Conservation (phyloP, 495 filamentous ascomycete species). For the Penicillium crystallinum region DNA sequence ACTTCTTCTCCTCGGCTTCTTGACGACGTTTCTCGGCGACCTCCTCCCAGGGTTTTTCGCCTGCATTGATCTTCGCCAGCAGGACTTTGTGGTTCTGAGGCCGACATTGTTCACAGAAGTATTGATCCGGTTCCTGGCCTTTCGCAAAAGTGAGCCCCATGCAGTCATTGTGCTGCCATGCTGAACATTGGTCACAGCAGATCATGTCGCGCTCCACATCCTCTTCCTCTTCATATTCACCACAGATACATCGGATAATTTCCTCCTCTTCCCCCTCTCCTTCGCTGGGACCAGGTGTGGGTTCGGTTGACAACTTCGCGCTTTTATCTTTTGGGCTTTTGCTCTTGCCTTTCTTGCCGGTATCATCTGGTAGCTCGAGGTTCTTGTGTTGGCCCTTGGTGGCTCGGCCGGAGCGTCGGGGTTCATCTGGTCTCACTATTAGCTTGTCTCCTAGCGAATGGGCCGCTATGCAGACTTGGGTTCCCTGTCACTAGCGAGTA, state of each 20-base stretch:
- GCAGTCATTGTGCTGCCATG: slow-evolving; percentile 96
- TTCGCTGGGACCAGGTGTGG: slow-evolving; percentile 52
- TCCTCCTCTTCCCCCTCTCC: slow-evolving; percentile 55
- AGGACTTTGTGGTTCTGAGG: slow-evolving; percentile 77
- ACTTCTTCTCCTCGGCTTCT: slow-evolving; percentile 46
- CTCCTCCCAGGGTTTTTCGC: slow-evolving; percentile 84
- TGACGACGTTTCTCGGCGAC: slow-evolving; percentile 49
- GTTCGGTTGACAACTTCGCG: slow-evolving; percentile 43
- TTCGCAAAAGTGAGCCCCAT: slow-evolving; percentile 78
- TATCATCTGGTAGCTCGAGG: slow-evolving; percentile 59
- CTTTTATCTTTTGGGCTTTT: slow-evolving; percentile 53
- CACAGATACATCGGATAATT: slow-evolving; percentile 90
- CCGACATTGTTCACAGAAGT: slow-evolving; percentile 85
- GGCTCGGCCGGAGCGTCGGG: slow-evolving; percentile 86
- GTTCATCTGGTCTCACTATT: slow-evolving; percentile 59
- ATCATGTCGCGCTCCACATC: slow-evolving; percentile 81
- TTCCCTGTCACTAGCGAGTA: slow-evolving; percentile 1
- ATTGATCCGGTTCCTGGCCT: slow-evolving; percentile 68
- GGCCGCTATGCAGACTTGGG: background rate
- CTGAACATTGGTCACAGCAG: slow-evolving; percentile 82
- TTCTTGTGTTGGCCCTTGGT: slow-evolving; percentile 96
- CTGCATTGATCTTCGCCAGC: slow-evolving; percentile 64
- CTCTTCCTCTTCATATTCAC: slow-evolving; percentile 76
- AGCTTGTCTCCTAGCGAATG: slow-evolving; percentile 20
- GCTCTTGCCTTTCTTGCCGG: slow-evolving; percentile 56